These are phyloP conservation scores for Amoebophrya sp. DNA, from an alignment of 169 alveolate species.

Conservation along the genomic window DNA sequence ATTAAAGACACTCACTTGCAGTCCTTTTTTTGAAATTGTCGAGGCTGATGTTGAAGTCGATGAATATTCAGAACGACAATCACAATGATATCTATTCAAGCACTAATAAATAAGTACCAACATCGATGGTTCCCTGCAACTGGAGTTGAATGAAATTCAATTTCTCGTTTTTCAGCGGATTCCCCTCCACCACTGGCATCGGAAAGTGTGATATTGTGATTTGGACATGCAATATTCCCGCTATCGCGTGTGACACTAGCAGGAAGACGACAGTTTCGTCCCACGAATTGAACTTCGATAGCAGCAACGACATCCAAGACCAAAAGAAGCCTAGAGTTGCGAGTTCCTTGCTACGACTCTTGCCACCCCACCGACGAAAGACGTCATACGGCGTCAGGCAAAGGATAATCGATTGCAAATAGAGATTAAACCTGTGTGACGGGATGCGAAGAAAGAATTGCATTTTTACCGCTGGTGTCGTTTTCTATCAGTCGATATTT, in stretches of 20 bases:
- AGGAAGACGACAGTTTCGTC: not conserved
- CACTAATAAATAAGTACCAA: not conserved
- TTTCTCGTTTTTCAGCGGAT: not conserved
- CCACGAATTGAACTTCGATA: not conserved
- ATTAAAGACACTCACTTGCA: too few relatives aligned
- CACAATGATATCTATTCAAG: too few relatives aligned
- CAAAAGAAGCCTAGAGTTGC: not conserved
- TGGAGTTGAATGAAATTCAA: not conserved
- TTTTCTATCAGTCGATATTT: too few relatives aligned
- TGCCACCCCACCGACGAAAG: constrained; percentile 28
- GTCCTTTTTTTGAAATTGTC: too few relatives aligned
- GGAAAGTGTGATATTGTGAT: constrained; percentile 43
- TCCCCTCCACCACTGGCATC: constrained; percentile 14
- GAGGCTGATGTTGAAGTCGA: too few relatives aligned
- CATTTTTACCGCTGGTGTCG: too few relatives aligned
- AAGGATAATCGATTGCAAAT: constrained; percentile 8
- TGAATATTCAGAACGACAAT: too few relatives aligned
- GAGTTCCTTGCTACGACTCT: constrained; percentile 29
- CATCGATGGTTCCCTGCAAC: not conserved
- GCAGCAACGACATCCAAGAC: not conserved
- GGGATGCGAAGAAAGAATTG: too few relatives aligned
- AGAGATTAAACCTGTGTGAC: constrained; percentile 34
- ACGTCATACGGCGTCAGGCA: not conserved
- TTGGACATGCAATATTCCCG: constrained; percentile 35
- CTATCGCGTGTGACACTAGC: constrained; percentile 28